Base-by-base conservation (phyloP, 345 rosid genomes). In the Hirschfeldia incana region DNA sequence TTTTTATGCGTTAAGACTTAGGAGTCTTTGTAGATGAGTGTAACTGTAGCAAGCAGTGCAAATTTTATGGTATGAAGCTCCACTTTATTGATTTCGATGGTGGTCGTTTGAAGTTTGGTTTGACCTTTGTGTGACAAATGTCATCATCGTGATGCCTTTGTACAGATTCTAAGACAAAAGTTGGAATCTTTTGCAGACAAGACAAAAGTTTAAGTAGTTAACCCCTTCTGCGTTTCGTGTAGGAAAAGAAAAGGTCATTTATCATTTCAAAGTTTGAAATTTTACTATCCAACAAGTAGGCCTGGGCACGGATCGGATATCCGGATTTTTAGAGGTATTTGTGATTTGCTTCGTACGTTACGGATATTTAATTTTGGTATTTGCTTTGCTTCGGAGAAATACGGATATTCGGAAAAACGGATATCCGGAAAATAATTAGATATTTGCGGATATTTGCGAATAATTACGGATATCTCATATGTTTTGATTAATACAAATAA, bases 231-330 rank as follows among this genome's bases (percentile, higher is more conserved):
- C 8, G 26, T 12, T 62, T 63, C 73, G 55, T 69, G 83, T 74
- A 69, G 67, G 76, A 79, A 21, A 55, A 69, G n/a, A 69, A 55
- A 68, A 1, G 42, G 34, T 29, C 36, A 63, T 1, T 33, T 78
- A 70, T 80, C 76, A 76, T 80, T 75, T 46, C 72, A 75, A 80
- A 80, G 72, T 65, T 70, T 80, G 72, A 75, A 70, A n/a, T n/a
- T n/a, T n/a, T n/a, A n/a, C n/a, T n/a, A n/a, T n/a, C n/a, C n/a
- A n/a, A n/a, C n/a, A n/a, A n/a, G n/a, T n/a, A n/a, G n/a, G n/a
- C n/a, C n/a, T n/a, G n/a, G n/a, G n/a, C n/a, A n/a, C n/a, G n/a
- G n/a, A n/a, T n/a, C n/a, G n/a, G n/a, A n/a, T n/a, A n/a, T n/a
- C n/a, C n/a, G n/a, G n/a, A n/a, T n/a, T n/a, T n/a, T n/a, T n/a